Percentiles rank a stretch among this genome's conserved stretches.
Evolutionary conservation across 176 grass and related monocot genomes (phyloP).

Genomic region (Musa beccarii): DNA sequence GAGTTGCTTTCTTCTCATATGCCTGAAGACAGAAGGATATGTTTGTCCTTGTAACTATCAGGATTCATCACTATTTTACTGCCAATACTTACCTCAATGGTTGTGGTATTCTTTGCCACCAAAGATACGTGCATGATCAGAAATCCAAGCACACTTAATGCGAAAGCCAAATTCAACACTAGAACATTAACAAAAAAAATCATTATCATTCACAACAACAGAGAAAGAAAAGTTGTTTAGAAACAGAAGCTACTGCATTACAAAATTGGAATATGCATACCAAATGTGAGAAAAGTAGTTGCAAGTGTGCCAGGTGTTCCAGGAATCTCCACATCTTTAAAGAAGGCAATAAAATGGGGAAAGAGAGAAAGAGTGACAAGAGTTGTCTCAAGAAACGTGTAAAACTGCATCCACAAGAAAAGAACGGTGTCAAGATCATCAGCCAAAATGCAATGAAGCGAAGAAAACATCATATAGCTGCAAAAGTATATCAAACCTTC

Average conservation of each 20-base stretch:
- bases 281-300: slow-evolving; percentile 90
- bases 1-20: slow-evolving; percentile 89
- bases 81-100: slow-evolving; percentile 59
- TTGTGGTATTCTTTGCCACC: slow-evolving; percentile 79
- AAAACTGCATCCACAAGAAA: slow-evolving; percentile 51
- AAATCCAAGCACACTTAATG: slow-evolving; percentile 81
- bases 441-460: neutral
- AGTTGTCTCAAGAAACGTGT: slow-evolving; percentile 87
- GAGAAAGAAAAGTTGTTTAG: slow-evolving; percentile 8
- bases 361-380: slow-evolving; percentile 79
- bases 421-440: slow-evolving; percentile 4
- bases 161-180: slow-evolving; percentile 86
- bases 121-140: slow-evolving; percentile 93
- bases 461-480: neutral
- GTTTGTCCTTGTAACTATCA: neutral
- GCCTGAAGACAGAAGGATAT: slow-evolving; percentile 34
- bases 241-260: neutral
- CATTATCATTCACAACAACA: neutral
- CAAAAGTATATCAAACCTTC: neutral
- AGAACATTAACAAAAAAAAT: slow-evolving; percentile 17
- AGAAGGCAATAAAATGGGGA: slow-evolving; percentile 91
- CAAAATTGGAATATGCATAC: slow-evolving; percentile 33
- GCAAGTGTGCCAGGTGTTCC: slow-evolving; percentile 86
- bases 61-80: neutral
- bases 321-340: slow-evolving; percentile 71